Base-by-base conservation (phyloP, 2,329 filamentous ascomycete genomes). In the Diaporthe citriasiana region DNA sequence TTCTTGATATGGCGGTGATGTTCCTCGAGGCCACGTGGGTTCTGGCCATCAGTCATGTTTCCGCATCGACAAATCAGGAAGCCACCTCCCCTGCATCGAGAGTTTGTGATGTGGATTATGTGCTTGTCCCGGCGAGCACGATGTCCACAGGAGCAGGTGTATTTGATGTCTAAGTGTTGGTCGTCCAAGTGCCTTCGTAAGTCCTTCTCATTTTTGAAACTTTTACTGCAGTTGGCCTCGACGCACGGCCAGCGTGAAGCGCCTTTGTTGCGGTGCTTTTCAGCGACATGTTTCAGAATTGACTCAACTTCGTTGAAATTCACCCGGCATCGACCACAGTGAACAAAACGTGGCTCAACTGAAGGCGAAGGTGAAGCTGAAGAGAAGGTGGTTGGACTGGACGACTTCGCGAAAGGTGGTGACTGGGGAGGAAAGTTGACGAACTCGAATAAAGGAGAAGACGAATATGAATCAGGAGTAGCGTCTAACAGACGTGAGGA, bases 21-120 rank as follows among this genome's bases (percentile, higher is more conserved):
- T 27, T 69, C 5, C 13, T 69, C 33, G 1, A 69, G 50, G 15
- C 22, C 65, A 10, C 17, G 15, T 38, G 33, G 19, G 10, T 4
- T 33, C 47, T 45, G 65, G 15, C 65, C 40, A 22, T 69, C 65
- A 10, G 27, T 69, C 12, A 1, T 17, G 17, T 53, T 10, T 56
- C 65, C 50, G 50, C 65, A 69, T 45, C 13, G 65, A 69, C 65
- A 69, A 25, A 4, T 42, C 13, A 56, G 56, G n/a, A 22, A 22
- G n/a, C 35, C n/a, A 4, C n/a, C 35, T 8, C 19, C 19, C 22
- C 4, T 69, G 50, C 27, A 30, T 22, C 22, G 33, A 17, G 22
- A 30, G 13, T 33, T n/a, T 10, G 10, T 35, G 22, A 69, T 35
- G 15, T 69, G 65, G n/a, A 0, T 5, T 3, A 6, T 55, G 35